Evolutionary conservation across 2,329 filamentous ascomycete genomes (phyloP).

Genomic region (Hypoxylon sp.): DNA sequence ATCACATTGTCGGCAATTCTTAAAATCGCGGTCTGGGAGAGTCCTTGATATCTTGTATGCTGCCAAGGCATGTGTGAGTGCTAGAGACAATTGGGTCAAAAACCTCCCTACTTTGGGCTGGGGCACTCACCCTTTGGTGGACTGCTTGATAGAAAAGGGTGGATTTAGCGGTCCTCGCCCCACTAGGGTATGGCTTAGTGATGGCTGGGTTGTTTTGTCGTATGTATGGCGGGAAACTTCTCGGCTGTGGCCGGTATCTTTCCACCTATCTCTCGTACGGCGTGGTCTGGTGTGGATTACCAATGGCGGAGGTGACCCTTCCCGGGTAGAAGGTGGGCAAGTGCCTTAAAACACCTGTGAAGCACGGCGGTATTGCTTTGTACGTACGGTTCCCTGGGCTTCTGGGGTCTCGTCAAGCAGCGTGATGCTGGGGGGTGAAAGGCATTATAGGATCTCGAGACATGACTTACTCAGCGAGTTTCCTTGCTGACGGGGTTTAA

Average conservation of each 20-base stretch:
- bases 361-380: constrained; percentile 5
- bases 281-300: constrained; percentile 8
- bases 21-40: constrained; percentile 1
- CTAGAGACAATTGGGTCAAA: background rate
- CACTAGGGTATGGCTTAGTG: background rate
- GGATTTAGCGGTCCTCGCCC: background rate
- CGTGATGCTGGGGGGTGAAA: constrained; percentile 3
- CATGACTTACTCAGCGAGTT: constrained; percentile 6
- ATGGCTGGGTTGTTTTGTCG: background rate
- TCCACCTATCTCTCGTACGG: constrained; percentile 10
- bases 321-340: background rate
- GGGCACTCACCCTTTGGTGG: background rate
- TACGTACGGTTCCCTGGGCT: constrained; percentile 1
- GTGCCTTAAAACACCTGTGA: background rate
- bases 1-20: constrained; percentile 5
- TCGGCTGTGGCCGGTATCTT: constrained; percentile 5
- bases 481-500: constrained; percentile 8
- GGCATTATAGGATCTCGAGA: constrained; percentile 12
- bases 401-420: constrained; percentile 7
- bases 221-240: background rate
- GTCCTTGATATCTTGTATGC: background rate
- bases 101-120: background rate
- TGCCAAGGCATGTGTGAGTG: background rate
- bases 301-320: background rate
- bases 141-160: background rate